Base-by-base conservation (phyloP, 495 filamentous ascomycete genomes). In the Penicillium riverlandense region DNA sequence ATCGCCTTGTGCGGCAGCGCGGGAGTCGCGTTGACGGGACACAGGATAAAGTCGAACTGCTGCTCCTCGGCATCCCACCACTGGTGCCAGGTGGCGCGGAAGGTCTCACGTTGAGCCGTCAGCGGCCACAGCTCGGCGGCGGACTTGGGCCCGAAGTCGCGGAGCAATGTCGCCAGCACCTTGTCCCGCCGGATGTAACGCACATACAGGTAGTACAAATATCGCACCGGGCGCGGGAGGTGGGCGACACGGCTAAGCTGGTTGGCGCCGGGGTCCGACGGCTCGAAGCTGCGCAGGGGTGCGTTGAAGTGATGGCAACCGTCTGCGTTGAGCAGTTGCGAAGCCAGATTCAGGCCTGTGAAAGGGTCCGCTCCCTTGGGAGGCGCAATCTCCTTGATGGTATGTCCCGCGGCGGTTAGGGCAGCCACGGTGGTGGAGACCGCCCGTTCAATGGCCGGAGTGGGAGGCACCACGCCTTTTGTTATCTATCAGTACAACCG, bases 1-100 rank as follows among this genome's bases (percentile, higher is more conserved):
- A 95, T 96, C 6, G 81, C 91, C 35, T 83, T 78, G 59, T 91
- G 88, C 1, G 89, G 90, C 11, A 96, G 78, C 9, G 91, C 92
- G 0, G 92, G 91, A 11, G 88, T 90, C 0, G 91, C 88, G 62
- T 96, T 95, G 3, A 82, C 86, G n/a, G 86, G 85, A 29, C 85
- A 83, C 11, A 96, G 58, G 29, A 97, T 74, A 43, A 91, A 83
- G 55, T 96, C 92, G 47, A 86, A 71, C 41, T 79, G 70, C 38
- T 69, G 66, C 33, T 71, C 70, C 40, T 77, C 71, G 30, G 82
- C 74, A 34, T 81, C 70, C 87, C 88, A 90, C 84, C 88, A 96
- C 11, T 83, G 77, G 55, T 85, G 86, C 81, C 85, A 96, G 47
- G 72, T 74, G 1, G 73, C 76, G 44, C 83, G 83, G 65, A 86